Conservation (phyloP, 164 flowering plant genomes). For the Chloranthus sessilifolius region DNA sequence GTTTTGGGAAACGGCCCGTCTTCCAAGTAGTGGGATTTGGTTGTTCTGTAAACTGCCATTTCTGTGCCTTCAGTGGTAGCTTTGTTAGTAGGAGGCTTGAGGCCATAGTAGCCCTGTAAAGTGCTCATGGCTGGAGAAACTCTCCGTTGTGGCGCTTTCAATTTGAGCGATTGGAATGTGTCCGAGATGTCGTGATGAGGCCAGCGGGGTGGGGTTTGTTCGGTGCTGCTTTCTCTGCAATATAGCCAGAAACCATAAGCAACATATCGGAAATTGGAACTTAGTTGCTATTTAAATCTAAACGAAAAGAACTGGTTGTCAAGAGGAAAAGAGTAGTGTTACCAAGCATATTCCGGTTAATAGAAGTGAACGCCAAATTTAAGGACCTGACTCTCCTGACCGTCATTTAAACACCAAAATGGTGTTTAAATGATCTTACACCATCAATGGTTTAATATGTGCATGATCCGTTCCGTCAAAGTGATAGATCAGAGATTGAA, state of each 20-base stretch:
- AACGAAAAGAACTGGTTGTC: too few relatives aligned
- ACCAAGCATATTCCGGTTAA: too few relatives aligned
- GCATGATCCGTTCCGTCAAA: too few relatives aligned
- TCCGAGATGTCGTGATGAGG: constrained; percentile 40
- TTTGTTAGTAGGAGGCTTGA: constrained; percentile 24
- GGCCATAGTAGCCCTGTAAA: constrained; percentile 75
- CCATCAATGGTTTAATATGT: too few relatives aligned
- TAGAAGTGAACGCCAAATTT: too few relatives aligned
- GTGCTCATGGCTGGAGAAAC: constrained; percentile 76
- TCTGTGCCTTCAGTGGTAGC: constrained; percentile 39
- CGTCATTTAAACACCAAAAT: too few relatives aligned
- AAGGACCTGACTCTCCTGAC: too few relatives aligned
- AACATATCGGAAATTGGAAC: too few relatives aligned
- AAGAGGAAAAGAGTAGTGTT: too few relatives aligned
- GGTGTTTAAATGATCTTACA: too few relatives aligned
- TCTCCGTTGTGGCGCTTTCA: constrained; percentile 30
- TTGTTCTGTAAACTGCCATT: constrained; percentile 44
- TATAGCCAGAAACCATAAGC: constrained; percentile 8
- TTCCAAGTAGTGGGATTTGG: constrained; percentile 31
- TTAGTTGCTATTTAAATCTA: too few relatives aligned
- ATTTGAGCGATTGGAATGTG: constrained; percentile 60
- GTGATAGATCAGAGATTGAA: too few relatives aligned
- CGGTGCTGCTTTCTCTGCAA: constrained; percentile 38
- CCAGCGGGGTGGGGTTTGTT: constrained; percentile 23
- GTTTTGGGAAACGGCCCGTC: constrained; percentile 28